Base-by-base conservation (phyloP, 2,329 filamentous ascomycete genomes). In the Pseudogymnoascus sp. region DNA sequence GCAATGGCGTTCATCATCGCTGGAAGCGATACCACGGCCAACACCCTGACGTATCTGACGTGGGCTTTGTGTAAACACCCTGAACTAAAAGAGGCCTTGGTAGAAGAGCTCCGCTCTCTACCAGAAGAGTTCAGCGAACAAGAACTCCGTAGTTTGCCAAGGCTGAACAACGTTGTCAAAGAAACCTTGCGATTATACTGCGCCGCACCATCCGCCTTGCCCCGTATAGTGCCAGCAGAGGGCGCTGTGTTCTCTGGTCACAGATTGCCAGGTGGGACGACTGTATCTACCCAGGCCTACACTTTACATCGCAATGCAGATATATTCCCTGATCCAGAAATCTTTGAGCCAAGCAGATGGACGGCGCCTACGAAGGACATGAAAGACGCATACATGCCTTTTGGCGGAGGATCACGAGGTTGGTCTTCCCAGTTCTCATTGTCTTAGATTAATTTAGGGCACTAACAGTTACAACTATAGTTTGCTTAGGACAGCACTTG, bases 401-500 rank as follows among this genome's bases (percentile, higher is more conserved):
- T 84, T 69, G 82, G 82, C 1, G 79, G 76, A 4, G 83, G 83
- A 1, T 75, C 81, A 0, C 74, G 80, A 59, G 77, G 79, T 71
- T 67, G 62, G 70, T 47, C 37, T 24, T 29, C 11, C 24, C 19
- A 13, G 26, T 21, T 21, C 6, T 40, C 16, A 16, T 59, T 50
- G 13, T 29, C 33, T 31, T 53, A 13, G 14, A 59, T 42, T 42
- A 16, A 21, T 42, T 42, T 4, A 6, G 7, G 14, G 7, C 6
- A 7, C n/a, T 21, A 63, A 38, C 26, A 10, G 29, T 62, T 56
- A 16, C 10, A 59, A 40, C n/a, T 38, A 44, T 64, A 76, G 73
- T 72, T 1, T 87, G 84, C 65, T 74, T 87, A 14, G 84, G 84
- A 1, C 73, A 82, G 26, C 82, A 86, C 64, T 75, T 87, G 19